Percentiles rank a stretch among this genome's conserved stretches.
Conservation (phyloP, 208 protist genomes). For the Trypanosoma avium region DNA sequence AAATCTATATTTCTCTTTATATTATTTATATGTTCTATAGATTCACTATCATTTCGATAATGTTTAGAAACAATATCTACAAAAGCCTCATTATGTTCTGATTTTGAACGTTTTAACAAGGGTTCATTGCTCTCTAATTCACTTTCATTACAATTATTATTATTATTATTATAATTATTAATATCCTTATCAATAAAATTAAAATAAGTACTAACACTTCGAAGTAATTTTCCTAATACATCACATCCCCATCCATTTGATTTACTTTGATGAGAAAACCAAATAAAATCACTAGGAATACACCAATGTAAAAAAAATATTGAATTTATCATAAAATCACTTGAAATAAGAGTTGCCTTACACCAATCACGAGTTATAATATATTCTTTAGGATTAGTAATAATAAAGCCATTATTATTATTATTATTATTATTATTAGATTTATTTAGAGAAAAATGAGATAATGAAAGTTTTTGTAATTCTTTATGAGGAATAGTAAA, state of each 20-base stretch:
- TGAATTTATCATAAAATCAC: conserved; percentile 32
- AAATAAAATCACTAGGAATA: conserved; percentile 28
- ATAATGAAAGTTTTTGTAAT: conserved; percentile 6
- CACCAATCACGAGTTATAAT: conserved; percentile 9
- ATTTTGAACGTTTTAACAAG: neutral
- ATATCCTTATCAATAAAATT: neutral
- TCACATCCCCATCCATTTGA: conserved; percentile 12
- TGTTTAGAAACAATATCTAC: neutral
- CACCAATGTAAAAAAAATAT: conserved; percentile 41
- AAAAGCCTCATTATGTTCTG: conserved; percentile 11
- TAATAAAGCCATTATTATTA: no score
- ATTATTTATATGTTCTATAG: neutral
- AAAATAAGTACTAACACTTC: neutral
- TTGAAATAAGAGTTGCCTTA: conserved; percentile 18
- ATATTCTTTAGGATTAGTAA: neutral
- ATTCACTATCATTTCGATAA: neutral
- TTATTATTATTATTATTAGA: no score
- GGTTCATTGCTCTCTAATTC: neutral
- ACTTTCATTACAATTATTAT: neutral
- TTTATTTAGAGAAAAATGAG: no score
- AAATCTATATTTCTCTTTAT: conserved; percentile 8
- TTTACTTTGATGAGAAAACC: neutral
- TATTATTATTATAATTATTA: neutral
- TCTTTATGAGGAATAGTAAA: conserved; percentile 6
- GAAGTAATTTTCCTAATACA: conserved; percentile 19